These are phyloP conservation scores for Coccomyxa sp. DNA, from an alignment of 139 green algal genomes.

Conservation along the genomic window DNA sequence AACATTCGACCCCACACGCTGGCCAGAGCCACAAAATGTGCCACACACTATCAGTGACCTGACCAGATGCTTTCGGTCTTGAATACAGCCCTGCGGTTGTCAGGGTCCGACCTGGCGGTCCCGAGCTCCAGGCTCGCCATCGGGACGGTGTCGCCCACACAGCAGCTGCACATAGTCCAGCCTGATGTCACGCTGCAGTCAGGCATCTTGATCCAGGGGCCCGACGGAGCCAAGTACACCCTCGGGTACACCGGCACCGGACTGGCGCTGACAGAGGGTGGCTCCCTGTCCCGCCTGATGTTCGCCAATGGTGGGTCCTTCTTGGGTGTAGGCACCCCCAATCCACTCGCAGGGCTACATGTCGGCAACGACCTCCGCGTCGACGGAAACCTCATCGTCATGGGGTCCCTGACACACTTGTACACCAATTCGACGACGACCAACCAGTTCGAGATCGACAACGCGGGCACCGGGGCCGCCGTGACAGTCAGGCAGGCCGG, in stretches of 20 bases:
- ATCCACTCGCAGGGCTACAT: neutral
- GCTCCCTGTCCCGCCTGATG: neutral
- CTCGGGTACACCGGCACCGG: neutral
- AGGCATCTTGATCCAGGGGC: neutral
- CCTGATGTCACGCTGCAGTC: neutral
- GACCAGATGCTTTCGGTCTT: neutral
- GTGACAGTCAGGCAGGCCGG: neutral
- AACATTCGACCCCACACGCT: neutral
- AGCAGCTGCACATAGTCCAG: neutral
- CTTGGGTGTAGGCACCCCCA: neutral
- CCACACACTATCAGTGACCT: neutral
- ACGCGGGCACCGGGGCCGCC: neutral
- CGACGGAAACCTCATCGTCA: neutral
- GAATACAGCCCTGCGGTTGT: neutral
- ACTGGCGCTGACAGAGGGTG: neutral
- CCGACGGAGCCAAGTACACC: neutral
- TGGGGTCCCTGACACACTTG: neutral
- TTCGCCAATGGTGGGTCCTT: neutral
- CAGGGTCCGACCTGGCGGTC: neutral
- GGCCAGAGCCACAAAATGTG: neutral
- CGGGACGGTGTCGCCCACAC: neutral
- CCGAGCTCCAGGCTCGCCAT: neutral
- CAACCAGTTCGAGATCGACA: neutral
- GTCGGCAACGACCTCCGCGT: neutral
- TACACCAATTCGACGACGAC: neutral